Evolutionary conservation across 306 rosid genomes (phyloP), one percentile per base, ranked within the genome.

Genomic region (Citrullus amarus): DNA sequence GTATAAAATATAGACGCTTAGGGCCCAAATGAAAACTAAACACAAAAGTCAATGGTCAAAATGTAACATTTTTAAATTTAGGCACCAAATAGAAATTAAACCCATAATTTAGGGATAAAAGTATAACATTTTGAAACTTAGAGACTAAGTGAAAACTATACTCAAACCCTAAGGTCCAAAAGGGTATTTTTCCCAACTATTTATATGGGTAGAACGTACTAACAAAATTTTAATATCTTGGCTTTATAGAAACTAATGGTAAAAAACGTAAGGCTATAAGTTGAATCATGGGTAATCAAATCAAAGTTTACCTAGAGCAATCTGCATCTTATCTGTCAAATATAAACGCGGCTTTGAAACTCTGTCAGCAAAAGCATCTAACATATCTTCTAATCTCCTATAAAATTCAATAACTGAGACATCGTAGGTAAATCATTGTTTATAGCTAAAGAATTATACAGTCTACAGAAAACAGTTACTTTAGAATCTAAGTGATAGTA

Each of bases 311-410:
- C 98, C 96, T 43, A 94, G 81, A 71, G 98, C 93, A 78, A 94
- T 92, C 83, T 88, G 92, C 98, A 94, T 94, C 83, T 94, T 94
- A 86, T 94, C 98, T 7, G 97, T 84, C 72, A 86, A 78, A 84
- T 78, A 92, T 46, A 94, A 91, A 77, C 86, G 97, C 22, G 98
- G 98, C 77, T 92, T 94, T 78, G 98, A 84, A 60, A 92, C 93
- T 87, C 87, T 89, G 83, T 94, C 98, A 56, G 98, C 98, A 80
- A 92, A 94, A 65, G 91, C 90, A 86, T 94, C 91, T 83, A 94
- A 85, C 34, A 85, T 81, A 71, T 92, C 92, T 83, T 94, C 95
- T 86, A 94, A 83, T 85, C 83, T 92, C 93, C 98, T 94, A 87
- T 58, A 83, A 78, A 30, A 44, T 69, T 83, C 77, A 84, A 82